A percentile compares a stretch with the other conserved stretches of the same genome.
phyloP scores from a whole-genome alignment of 2,329 filamentous ascomycete genomes.

The Diatrype stigma region DNA sequence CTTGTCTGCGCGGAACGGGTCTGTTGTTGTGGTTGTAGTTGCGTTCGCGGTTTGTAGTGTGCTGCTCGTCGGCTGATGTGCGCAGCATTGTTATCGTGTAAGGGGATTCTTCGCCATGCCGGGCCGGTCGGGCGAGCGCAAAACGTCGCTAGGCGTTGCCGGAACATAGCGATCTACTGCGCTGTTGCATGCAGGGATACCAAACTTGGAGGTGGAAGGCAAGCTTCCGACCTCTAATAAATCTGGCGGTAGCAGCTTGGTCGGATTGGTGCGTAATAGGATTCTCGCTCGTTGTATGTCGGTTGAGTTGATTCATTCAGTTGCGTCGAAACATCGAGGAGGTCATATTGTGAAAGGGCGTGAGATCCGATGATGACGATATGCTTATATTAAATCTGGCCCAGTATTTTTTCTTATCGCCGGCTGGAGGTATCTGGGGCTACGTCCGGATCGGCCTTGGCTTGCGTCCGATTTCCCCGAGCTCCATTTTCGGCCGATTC shows the following conservation, averaged over 20 bases:
- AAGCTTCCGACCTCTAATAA: slow-evolving; percentile 8
- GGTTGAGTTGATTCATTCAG: too few relatives aligned
- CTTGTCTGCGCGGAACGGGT: slow-evolving; percentile 20
- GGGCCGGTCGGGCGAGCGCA: slow-evolving; percentile 6
- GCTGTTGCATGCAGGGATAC: too few relatives aligned
- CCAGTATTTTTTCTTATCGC: too few relatives aligned
- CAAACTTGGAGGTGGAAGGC: slow-evolving; percentile 8
- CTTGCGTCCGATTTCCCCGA: too few relatives aligned
- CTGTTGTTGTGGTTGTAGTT: slow-evolving; percentile 9
- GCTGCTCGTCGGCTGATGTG: too few relatives aligned
- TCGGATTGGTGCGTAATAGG: background rate
- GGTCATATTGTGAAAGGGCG: background rate
- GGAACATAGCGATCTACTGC: slow-evolving; percentile 9
- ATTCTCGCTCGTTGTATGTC: background rate
- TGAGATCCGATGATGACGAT: background rate
- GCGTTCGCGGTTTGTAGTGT: background rate
- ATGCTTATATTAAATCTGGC: too few relatives aligned
- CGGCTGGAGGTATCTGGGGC: too few relatives aligned
- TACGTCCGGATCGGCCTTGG: too few relatives aligned
- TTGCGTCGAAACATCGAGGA: too few relatives aligned
- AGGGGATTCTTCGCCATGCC: background rate
- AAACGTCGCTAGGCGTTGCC: slow-evolving; percentile 11
- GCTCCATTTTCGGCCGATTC: too few relatives aligned
- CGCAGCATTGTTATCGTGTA: too few relatives aligned
- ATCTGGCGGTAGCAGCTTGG: background rate